Evolutionary conservation across 306 rosid genomes (phyloP).

Genomic region (Boehmeria nivea): DNA sequence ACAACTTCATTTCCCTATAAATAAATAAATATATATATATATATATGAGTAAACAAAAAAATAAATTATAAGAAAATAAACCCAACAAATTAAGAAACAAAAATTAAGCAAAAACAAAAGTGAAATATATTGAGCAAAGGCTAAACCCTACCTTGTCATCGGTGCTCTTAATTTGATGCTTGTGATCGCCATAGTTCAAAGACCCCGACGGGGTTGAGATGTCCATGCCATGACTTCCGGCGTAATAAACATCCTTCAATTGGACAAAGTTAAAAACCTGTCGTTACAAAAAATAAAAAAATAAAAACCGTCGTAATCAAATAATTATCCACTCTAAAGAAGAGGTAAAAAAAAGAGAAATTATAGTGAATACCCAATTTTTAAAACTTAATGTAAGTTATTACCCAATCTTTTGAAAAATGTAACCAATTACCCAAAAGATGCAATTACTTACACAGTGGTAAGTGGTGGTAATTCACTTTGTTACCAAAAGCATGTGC

Average conservation of each 20-base stretch:
- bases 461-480: too few species aligned
- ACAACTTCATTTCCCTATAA: conserved; percentile 46
- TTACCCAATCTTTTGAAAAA: too few species aligned
- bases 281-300: neutral
- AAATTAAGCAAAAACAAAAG: neutral
- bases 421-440: too few species aligned
- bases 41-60: too few species aligned
- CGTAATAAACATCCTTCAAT: conserved; percentile 43
- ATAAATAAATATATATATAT: too few species aligned
- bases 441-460: too few species aligned
- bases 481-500: too few species aligned
- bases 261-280: conserved; percentile 54
- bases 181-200: conserved; percentile 22
- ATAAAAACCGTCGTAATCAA: neutral
- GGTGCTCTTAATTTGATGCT: conserved; percentile 28
- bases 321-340: too few species aligned
- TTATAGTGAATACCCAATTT: too few species aligned
- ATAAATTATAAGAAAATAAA: neutral
- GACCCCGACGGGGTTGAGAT: conserved; percentile 49
- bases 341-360: too few species aligned
- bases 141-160: conserved; percentile 51
- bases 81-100: neutral
- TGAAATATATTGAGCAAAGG: too few species aligned
- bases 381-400: too few species aligned
- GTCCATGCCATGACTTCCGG: conserved; percentile 81